Conservation (phyloP, 352 stramenopile species). For the Thalassiosira hispida region DNA sequence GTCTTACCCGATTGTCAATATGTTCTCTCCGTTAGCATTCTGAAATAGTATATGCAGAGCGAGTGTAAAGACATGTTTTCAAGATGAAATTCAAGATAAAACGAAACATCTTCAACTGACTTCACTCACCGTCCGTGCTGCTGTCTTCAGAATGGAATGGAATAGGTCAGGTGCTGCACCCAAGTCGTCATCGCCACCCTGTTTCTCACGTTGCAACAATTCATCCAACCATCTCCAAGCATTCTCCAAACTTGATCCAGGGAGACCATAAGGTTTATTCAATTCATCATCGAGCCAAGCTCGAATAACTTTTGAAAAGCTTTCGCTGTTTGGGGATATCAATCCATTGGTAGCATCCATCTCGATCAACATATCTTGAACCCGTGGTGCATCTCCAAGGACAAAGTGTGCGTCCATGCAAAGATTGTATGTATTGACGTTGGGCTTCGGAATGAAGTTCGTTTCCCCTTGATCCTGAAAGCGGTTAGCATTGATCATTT, state of each 20-base stretch:
- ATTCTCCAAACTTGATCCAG: constrained; percentile 45
- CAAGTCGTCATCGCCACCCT: constrained; percentile 33
- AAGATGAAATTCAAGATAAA: not conserved
- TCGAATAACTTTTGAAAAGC: constrained; percentile 72
- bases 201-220: constrained; percentile 60
- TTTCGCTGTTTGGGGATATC: constrained; percentile 68
- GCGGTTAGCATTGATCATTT: constrained; percentile 59
- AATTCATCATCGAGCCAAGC: constrained; percentile 68
- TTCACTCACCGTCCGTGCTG: constrained; percentile 31
- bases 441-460: constrained; percentile 36
- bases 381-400: constrained; percentile 46
- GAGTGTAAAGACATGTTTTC: not conserved
- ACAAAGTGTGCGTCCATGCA: constrained; percentile 62
- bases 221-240: constrained; percentile 65
- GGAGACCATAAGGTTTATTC: constrained; percentile 16
- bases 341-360: constrained; percentile 50
- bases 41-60: not conserved
- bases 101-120: too few species aligned
- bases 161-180: constrained; percentile 59
- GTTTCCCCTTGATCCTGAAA: constrained; percentile 15
- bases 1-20: constrained; percentile 36
- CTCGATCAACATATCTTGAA: constrained; percentile 71
- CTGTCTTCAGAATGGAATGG: constrained; percentile 55
- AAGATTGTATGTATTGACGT: constrained; percentile 68
- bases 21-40: constrained; percentile 34